These are phyloP conservation scores for Mycosphaerelloides madeirae DNA, from an alignment of 2,329 filamentous ascomycete genomes.

Conservation along the genomic window DNA sequence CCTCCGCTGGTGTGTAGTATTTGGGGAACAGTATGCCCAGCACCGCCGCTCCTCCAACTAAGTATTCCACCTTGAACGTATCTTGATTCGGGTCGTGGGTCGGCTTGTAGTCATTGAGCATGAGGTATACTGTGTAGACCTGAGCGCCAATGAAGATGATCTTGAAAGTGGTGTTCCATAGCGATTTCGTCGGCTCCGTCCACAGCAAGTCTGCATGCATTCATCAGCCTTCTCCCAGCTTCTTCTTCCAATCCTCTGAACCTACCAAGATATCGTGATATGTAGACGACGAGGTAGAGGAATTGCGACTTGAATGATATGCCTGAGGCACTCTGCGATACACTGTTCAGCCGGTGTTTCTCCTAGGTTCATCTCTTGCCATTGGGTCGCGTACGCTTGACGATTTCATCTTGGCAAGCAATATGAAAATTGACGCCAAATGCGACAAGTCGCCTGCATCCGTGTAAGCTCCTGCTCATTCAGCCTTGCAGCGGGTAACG, in stretches of 20 bases:
- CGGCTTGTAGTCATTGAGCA: conserved; percentile 95
- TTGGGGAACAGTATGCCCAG: conserved; percentile 81
- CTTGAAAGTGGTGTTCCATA: conserved; percentile 95
- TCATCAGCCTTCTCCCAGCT: conserved; percentile 12
- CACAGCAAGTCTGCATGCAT: conserved; percentile 71
- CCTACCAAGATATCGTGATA: conserved; percentile 74
- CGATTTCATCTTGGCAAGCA: conserved; percentile 89
- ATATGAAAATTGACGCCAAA: conserved; percentile 85
- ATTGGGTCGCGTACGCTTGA: conserved; percentile 63
- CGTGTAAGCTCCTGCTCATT: conserved; percentile 10
- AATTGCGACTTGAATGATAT: conserved; percentile 99
- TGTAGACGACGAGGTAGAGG: conserved; percentile 88
- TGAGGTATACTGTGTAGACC: conserved; percentile 93
- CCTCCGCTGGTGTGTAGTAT: conserved; percentile 70
- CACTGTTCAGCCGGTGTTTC: conserved; percentile 1
- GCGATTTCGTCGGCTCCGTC: conserved; percentile 55
- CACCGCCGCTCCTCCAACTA: conserved; percentile 73
- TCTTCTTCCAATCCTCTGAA: neutral
- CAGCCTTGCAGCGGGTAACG: neutral
- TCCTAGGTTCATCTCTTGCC: neutral
- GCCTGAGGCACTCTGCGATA: conserved; percentile 80
- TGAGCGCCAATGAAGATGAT: conserved; percentile 88
- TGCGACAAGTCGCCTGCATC: conserved; percentile 85
- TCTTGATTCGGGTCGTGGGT: conserved; percentile 96
- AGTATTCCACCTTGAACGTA: conserved; percentile 94